These are phyloP conservation scores for Protea cynaroides DNA, from an alignment of 164 flowering plant species.

Conservation along the genomic window DNA sequence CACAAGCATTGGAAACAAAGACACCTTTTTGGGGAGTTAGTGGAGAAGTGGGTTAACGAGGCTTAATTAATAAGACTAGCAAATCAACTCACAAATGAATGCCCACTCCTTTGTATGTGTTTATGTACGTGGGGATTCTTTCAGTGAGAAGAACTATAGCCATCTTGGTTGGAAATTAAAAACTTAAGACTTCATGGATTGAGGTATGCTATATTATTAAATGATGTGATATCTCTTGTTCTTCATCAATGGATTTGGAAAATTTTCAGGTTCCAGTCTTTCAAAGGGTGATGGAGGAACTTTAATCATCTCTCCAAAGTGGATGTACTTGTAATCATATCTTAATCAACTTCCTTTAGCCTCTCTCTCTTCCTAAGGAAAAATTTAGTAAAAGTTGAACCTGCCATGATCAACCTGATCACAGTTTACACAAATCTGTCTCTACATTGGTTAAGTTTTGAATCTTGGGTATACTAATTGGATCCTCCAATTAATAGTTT, in stretches of 20 bases:
- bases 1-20: not conserved
- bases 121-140: too few relatives aligned
- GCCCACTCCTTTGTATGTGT: too few relatives aligned
- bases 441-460: too few relatives aligned
- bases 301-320: not conserved
- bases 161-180: not conserved
- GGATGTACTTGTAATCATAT: constrained; percentile 10
- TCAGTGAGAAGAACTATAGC: not conserved
- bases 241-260: not conserved
- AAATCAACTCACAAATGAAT: constrained; percentile 11
- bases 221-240: constrained; percentile 5
- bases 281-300: too few relatives aligned
- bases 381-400: too few relatives aligned
- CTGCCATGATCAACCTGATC: too few relatives aligned
- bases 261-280: not conserved
- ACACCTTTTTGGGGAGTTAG: constrained; percentile 7
- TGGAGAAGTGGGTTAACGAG: not conserved
- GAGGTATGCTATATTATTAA: constrained; percentile 2
- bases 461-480: too few relatives aligned
- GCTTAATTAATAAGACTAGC: constrained; percentile 1
- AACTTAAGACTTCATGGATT: not conserved
- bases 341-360: not conserved
- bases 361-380: too few relatives aligned
- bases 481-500: too few relatives aligned
- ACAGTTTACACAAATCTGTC: too few relatives aligned